phyloP scores from a whole-genome alignment of 148 eudicot species.

The Linanthus parryae region DNA sequence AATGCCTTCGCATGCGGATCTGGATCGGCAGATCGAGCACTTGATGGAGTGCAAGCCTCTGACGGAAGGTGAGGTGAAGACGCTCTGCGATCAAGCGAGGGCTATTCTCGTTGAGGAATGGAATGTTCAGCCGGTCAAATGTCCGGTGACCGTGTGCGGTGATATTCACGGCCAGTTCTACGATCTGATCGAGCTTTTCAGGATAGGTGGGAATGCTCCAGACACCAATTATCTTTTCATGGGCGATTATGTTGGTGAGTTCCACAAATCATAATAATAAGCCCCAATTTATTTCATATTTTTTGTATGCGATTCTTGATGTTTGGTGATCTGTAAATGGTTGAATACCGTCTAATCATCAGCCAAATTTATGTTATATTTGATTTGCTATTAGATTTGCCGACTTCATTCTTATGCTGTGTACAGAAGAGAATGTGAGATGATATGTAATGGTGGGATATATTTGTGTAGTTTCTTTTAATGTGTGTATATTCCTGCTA shows the following conservation, averaged over 20 bases:
- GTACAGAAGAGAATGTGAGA: no score
- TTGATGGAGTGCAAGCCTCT: constrained; percentile 92
- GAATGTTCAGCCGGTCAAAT: constrained; percentile 92
- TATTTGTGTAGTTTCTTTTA: no score
- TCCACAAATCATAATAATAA: no score
- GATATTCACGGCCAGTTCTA: constrained; percentile 95
- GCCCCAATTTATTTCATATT: no score
- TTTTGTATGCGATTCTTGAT: no score
- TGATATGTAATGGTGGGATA: no score
- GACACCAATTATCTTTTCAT: constrained; percentile 95
- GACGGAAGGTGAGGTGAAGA: constrained; percentile 72
- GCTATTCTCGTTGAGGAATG: constrained; percentile 87
- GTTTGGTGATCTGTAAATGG: no score
- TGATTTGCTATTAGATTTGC: no score
- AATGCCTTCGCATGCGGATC: constrained; percentile 80
- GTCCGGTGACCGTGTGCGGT: constrained; percentile 94
- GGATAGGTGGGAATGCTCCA: constrained; percentile 87
- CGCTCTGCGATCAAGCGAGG: constrained; percentile 82
- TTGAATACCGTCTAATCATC: no score
- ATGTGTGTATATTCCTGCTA: no score
- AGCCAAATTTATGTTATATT: no score
- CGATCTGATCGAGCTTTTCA: constrained; percentile 92
- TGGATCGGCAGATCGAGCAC: constrained; percentile 82
- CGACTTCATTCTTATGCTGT: no score
- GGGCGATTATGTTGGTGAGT: constrained; percentile 94